Evolutionary conservation across 768 basidiomycete genomes (phyloP).

Genomic region (Tubosaeta sp.): DNA sequence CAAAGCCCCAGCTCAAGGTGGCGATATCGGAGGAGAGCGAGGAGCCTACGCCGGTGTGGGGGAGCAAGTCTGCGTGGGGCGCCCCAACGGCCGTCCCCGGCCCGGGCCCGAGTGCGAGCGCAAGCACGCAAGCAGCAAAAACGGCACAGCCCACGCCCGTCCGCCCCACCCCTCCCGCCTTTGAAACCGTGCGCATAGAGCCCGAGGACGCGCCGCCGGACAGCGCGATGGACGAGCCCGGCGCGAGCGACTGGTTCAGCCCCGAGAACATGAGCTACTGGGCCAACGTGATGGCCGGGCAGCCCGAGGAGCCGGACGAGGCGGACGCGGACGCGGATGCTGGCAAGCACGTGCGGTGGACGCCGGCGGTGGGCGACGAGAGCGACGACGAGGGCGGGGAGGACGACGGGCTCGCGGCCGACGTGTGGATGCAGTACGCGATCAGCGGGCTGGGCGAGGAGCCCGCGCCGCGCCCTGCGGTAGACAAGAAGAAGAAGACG

Average conservation of each 20-base stretch:
- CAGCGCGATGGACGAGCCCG: slow-evolving; percentile 16
- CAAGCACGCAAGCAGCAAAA: slow-evolving; percentile 8
- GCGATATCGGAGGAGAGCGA: slow-evolving; percentile 19
- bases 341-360: slow-evolving; percentile 26
- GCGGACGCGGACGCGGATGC: not conserved
- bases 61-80: not conserved
- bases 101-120: not conserved
- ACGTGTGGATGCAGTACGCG: slow-evolving; percentile 30
- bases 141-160: slow-evolving; percentile 9
- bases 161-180: not conserved
- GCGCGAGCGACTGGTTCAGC: slow-evolving; percentile 21
- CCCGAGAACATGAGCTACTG: slow-evolving; percentile 26
- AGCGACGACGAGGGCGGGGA: slow-evolving; percentile 25
- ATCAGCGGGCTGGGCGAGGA: slow-evolving; percentile 19
- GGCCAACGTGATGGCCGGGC: slow-evolving; percentile 24
- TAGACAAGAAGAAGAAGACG: slow-evolving; percentile 13
- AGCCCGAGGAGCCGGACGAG: slow-evolving; percentile 7
- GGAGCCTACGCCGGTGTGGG: slow-evolving; percentile 6
- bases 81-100: too few species aligned
- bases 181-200: slow-evolving; percentile 9
- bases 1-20: slow-evolving; percentile 19
- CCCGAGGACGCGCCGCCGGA: slow-evolving; percentile 6
- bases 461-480: not conserved
- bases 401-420: slow-evolving; percentile 9
- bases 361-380: slow-evolving; percentile 8